Percentiles rank a stretch among this genome's conserved stretches.
These are phyloP conservation scores for Lachnellula willkommii DNA, from an alignment of 2,329 filamentous ascomycete genomes.

Conservation along the genomic window DNA sequence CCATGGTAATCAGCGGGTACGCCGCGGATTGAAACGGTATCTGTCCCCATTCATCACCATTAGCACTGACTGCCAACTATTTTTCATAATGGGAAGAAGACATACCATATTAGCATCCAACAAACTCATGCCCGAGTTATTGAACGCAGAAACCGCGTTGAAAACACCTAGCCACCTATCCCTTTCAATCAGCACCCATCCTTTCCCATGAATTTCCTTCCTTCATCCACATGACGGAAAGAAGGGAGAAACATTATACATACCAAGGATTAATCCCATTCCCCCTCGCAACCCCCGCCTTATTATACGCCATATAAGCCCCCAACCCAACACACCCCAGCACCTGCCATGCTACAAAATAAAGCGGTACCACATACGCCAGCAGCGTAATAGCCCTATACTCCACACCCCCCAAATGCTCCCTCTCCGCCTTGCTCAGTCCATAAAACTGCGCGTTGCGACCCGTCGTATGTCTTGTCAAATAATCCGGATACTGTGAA, in stretches of 20 bases:
- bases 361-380: conserved; percentile 54
- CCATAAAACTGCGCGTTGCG: conserved; percentile 52
- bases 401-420: conserved; percentile 56
- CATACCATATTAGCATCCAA: conserved; percentile 58
- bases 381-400: conserved; percentile 58
- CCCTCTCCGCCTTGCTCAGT: conserved; percentile 47
- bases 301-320: conserved; percentile 53
- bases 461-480: conserved; percentile 32
- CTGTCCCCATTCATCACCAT: conserved; percentile 12
- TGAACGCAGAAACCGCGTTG: conserved; percentile 63
- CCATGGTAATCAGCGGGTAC: conserved; percentile 43
- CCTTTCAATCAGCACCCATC: neutral
- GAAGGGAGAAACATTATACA: neutral
- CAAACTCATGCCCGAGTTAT: conserved; percentile 66
- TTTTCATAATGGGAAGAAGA: conserved; percentile 1
- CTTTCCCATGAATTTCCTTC: neutral
- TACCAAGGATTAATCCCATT: conserved; percentile 59
- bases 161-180: conserved; percentile 58
- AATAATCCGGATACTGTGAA: conserved; percentile 22
- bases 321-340: conserved; percentile 54
- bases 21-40: conserved; percentile 38
- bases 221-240: too few species aligned
- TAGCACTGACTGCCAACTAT: neutral
- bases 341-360: conserved; percentile 55
- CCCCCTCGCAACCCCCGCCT: conserved; percentile 40